Percentiles rank a stretch among this genome's conserved stretches.
phyloP scores from a whole-genome alignment of 2,329 filamentous ascomycete genomes.

The Calonectria henricotiae region DNA sequence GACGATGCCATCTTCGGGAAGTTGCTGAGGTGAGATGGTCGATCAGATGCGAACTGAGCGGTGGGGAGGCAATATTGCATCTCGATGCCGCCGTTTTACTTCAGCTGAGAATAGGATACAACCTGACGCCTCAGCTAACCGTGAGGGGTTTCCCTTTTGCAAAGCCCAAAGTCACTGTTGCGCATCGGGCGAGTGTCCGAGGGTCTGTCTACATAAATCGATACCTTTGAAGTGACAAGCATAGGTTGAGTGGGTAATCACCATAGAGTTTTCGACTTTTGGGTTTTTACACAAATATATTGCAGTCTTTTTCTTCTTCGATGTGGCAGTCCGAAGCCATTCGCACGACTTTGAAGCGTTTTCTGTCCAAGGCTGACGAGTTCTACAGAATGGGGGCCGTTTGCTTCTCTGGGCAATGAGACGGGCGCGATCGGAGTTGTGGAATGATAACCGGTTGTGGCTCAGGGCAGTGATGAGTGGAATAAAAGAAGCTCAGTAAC shows the following conservation, averaged over 20 bases:
- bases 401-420: conserved; percentile 24
- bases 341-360: background rate
- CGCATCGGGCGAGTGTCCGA: background rate
- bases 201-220: background rate
- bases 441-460: conserved; percentile 19
- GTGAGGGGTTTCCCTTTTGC: conserved; percentile 18
- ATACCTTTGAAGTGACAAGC: background rate
- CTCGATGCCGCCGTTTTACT: conserved; percentile 10
- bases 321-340: background rate
- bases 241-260: background rate
- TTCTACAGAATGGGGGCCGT: conserved; percentile 32
- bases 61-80: background rate
- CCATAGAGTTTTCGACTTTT: background rate
- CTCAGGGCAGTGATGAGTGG: conserved; percentile 2
- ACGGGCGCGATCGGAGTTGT: conserved; percentile 25
- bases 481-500: conserved; percentile 8
- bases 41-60: conserved; percentile 21
- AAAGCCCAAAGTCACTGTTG: background rate
- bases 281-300: background rate
- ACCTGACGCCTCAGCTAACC: background rate
- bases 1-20: background rate
- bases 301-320: background rate
- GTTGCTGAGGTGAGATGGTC: conserved; percentile 35
- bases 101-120: conserved; percentile 16
- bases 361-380: conserved; percentile 34